phyloP scores from a whole-genome alignment of 2,329 filamentous ascomycete species.

The Apiospora pterosperma region DNA sequence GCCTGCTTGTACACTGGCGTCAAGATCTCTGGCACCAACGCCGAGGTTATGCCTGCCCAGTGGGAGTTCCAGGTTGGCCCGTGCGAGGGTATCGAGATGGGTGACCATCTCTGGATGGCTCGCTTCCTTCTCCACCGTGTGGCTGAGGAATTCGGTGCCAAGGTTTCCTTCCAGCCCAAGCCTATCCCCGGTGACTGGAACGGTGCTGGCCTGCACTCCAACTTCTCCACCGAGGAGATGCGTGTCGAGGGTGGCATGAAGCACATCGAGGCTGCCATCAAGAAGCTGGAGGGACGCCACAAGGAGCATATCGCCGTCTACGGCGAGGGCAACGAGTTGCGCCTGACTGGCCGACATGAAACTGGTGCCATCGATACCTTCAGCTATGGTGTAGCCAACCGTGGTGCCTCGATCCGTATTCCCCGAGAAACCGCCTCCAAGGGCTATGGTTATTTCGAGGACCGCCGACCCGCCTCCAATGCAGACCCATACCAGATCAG shows the following conservation, averaged over 20 bases:
- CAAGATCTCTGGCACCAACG: slow-evolving; percentile 97
- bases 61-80: slow-evolving; percentile 99
- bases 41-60: slow-evolving; percentile 96
- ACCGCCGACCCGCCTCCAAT: slow-evolving; percentile 63
- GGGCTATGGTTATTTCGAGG: slow-evolving; percentile 94
- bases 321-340: slow-evolving; percentile 91
- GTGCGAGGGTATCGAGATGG: slow-evolving; percentile 83
- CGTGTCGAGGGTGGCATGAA: slow-evolving; percentile 92
- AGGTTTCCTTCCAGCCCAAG: slow-evolving; percentile 95
- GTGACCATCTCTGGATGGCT: slow-evolving; percentile 94
- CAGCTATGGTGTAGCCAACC: slow-evolving; percentile 92
- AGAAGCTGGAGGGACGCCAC: slow-evolving; percentile 78
- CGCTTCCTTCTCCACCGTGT: slow-evolving; percentile 87
- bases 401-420: slow-evolving; percentile 90
- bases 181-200: slow-evolving; percentile 96
- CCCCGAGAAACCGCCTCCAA: slow-evolving; percentile 80
- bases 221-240: slow-evolving; percentile 59
- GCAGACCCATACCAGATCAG: slow-evolving; percentile 6
- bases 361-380: slow-evolving; percentile 93
- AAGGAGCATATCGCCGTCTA: slow-evolving; percentile 88
- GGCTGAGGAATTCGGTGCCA: slow-evolving; percentile 93
- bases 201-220: slow-evolving; percentile 88
- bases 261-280: slow-evolving; percentile 81
- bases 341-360: slow-evolving; percentile 91
- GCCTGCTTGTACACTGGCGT: slow-evolving; percentile 84